Percentiles rank a stretch among this genome's conserved stretches.
These are phyloP conservation scores for Penicillium psychrofluorescens DNA, from an alignment of 495 filamentous ascomycete species.

Conservation along the genomic window DNA sequence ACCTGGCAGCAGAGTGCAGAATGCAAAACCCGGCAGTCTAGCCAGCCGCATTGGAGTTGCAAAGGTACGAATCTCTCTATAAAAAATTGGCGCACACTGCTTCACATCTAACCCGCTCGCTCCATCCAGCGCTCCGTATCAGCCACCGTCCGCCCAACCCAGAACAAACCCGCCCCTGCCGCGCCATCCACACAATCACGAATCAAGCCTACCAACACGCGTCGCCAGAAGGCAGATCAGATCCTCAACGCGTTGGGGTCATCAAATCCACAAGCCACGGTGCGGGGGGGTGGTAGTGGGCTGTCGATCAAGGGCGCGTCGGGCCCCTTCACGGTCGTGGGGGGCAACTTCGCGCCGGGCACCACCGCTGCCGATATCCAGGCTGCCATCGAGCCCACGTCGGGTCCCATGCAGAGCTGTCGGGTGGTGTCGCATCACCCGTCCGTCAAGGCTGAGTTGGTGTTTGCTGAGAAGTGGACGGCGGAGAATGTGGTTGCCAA, in stretches of 20 bases:
- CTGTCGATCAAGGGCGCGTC: constrained; percentile 74
- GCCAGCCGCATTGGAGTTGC: constrained; percentile 70
- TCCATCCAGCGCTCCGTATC: constrained; percentile 36
- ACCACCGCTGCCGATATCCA: constrained; percentile 95
- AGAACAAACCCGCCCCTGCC: constrained; percentile 14
- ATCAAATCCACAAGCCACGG: constrained; percentile 19
- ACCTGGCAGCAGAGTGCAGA: constrained; percentile 34
- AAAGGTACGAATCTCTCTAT: constrained; percentile 45
- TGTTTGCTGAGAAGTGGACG: constrained; percentile 67
- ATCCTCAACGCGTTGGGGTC: constrained; percentile 27
- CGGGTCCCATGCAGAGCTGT: constrained; percentile 65
- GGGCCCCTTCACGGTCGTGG: constrained; percentile 70
- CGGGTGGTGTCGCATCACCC: constrained; percentile 62
- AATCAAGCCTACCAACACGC: constrained; percentile 20
- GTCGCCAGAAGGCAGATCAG: constrained; percentile 32
- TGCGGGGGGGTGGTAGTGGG: constrained; percentile 31
- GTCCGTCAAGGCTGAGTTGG: constrained; percentile 78
- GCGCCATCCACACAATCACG: constrained; percentile 15
- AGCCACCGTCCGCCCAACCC: constrained; percentile 27
- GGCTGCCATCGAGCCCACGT: constrained; percentile 67
- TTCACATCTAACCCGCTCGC: neutral
- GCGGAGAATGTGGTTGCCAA: constrained; percentile 75
- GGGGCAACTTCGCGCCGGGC: constrained; percentile 83
- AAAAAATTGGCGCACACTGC: neutral
- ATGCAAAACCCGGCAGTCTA: constrained; percentile 46